phyloP scores from a whole-genome alignment of 129 eudicot genomes.

The Helianthus annuus region DNA sequence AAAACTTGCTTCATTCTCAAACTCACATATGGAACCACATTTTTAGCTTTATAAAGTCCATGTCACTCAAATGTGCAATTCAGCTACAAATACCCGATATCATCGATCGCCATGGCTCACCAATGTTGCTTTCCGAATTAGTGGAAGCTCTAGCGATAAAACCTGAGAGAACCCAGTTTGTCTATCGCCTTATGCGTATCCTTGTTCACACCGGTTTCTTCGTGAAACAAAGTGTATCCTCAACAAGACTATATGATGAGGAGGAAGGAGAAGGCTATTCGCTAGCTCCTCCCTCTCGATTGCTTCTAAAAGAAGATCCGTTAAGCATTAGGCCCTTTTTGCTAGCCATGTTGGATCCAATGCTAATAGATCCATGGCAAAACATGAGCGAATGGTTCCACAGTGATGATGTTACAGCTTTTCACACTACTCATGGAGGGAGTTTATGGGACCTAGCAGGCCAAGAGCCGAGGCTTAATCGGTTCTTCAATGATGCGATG shows the following conservation, averaged over 20 bases:
- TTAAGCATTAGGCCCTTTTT: slow-evolving; percentile 19
- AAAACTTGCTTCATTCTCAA: slow-evolving; percentile 8
- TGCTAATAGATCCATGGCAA: slow-evolving; percentile 21
- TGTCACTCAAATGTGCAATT: slow-evolving; percentile 8
- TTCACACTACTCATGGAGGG: slow-evolving; percentile 9
- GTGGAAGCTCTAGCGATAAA: neutral
- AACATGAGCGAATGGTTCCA: slow-evolving; percentile 28
- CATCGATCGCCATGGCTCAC: too few relatives aligned
- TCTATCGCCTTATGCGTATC: slow-evolving; percentile 2
- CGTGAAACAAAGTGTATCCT: neutral
- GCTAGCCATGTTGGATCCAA: slow-evolving; percentile 20
- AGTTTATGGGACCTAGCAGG: too few relatives aligned
- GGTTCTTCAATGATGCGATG: slow-evolving; percentile 22
- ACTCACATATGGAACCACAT: slow-evolving; percentile 16
- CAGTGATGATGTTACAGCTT: slow-evolving; percentile 9
- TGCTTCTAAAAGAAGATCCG: slow-evolving; percentile 30
- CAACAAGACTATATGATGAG: neutral
- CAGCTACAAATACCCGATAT: too few relatives aligned
- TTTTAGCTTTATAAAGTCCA: slow-evolving; percentile 7
- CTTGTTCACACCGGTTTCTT: slow-evolving; percentile 16
- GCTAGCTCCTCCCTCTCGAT: slow-evolving; percentile 31
- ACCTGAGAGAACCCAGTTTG: neutral
- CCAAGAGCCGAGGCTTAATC: slow-evolving; percentile 16
- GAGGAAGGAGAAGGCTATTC: slow-evolving; percentile 22
- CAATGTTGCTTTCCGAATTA: slow-evolving; percentile 14